A percentile compares a stretch with the other conserved stretches of the same genome.
Conservation (phyloP, 192 early-diverging fungal species). For the Umbelopsis sp. region DNA sequence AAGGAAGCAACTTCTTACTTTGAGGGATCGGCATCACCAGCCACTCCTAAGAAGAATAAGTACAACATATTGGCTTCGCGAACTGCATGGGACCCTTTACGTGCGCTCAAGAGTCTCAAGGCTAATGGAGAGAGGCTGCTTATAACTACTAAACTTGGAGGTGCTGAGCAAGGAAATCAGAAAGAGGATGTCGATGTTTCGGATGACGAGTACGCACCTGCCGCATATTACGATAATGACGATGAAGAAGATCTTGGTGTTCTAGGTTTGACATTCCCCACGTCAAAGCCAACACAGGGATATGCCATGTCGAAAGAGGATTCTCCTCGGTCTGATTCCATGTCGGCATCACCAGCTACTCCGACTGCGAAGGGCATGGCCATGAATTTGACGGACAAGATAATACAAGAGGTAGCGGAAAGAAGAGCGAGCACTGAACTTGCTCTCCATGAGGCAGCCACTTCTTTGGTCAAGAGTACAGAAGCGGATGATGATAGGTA, state of each 20-base stretch:
- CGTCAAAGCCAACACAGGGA: neutral
- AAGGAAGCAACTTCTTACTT: neutral
- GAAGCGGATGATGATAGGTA: conserved; percentile 1
- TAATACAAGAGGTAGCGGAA: neutral
- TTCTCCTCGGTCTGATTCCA: neutral
- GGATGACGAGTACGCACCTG: neutral
- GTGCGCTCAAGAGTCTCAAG: neutral
- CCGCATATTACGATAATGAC: conserved; percentile 11
- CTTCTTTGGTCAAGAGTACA: conserved; percentile 2
- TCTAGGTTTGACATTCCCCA: neutral
- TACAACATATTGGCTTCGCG: conserved; percentile 3
- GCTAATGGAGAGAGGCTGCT: conserved; percentile 4
- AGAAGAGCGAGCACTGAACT: neutral
- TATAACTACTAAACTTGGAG: neutral
- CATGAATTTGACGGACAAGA: conserved; percentile 1
- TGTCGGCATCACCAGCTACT: neutral
- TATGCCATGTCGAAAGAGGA: conserved; percentile 4
- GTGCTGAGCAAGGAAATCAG: neutral
- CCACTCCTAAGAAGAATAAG: neutral
- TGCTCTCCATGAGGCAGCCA: conserved; percentile 7
- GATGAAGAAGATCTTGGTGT: conserved; percentile 13
- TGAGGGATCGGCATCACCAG: neutral
- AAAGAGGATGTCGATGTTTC: neutral
- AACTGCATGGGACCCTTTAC: neutral
- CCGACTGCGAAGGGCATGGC: conserved; percentile 11